Base-by-base conservation (phyloP, 2,329 filamentous ascomycete species). In the Pseudogymnoascus sp. region DNA sequence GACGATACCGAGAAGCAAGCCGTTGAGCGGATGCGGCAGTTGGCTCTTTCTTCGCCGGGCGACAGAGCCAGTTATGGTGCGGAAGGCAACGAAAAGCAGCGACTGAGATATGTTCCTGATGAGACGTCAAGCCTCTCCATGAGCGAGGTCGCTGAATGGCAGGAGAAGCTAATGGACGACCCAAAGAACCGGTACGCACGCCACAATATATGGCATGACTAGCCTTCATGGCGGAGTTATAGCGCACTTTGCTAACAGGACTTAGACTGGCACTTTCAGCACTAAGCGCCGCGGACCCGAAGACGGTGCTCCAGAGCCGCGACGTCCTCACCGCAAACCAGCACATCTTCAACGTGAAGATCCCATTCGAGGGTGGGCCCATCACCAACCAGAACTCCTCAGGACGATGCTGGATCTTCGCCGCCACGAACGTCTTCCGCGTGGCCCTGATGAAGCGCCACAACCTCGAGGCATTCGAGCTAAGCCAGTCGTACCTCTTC, bases 351-450 rank as follows among this genome's bases (percentile, higher is more conserved):
- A 95, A 92, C 71, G 76, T 92, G 72, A 86, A 85, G 73, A 92
- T 96, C 64, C 88, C 90, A 0, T 81, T 89, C 61, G 91, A 96
- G 73, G 92, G 91, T 58, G 82, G 80, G 0, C 92, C 92, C 0
- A 87, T 96, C 65, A 95, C 92, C 0, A 92, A 95, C 73, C 91
- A 96, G 76, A 82, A 87, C 35, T 83, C 83, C 6, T 92, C 88
- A 1, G 92, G 91, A 6, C 82, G 92, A 66, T 96, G 92, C 79
- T 96, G 92, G 92, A 83, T 96, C 65, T 96, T 96, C 69, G 92
- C 92, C 0, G 85, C 89, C 4, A 94, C 90, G n/a, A 96, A 96
- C 69, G 87, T 95, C 62, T 94, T 96, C 76, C 87, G 92, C 29
- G 82, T 96, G n/a, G 88, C 90, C 0, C 79, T 96, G 55, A 93